phyloP scores from a whole-genome alignment of 179 eudicot species.

The Drosera spatulata region DNA sequence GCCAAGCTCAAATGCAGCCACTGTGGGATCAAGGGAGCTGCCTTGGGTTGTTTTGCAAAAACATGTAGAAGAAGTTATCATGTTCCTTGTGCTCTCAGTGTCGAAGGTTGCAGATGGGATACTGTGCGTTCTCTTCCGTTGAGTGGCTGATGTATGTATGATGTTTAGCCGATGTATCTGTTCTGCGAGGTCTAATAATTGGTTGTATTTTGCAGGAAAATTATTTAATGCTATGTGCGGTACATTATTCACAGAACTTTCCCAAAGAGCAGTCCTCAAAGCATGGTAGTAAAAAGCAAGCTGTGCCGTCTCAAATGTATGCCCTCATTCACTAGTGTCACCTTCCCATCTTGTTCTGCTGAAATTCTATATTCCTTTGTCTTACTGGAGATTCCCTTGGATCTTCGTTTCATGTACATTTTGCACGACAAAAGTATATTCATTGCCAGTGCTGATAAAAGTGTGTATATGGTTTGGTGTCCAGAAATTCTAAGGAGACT shows the following conservation, averaged over 20 bases:
- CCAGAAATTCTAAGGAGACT: conserved; percentile 19
- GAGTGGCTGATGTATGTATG: too few relatives aligned
- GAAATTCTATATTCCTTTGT: too few relatives aligned
- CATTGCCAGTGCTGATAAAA: too few relatives aligned
- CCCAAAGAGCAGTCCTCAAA: conserved; percentile 60
- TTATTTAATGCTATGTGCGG: conserved; percentile 64
- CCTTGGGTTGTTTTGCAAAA: conserved; percentile 76
- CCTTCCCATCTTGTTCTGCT: neutral
- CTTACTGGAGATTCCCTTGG: too few relatives aligned
- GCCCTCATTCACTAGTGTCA: neutral
- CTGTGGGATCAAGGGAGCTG: conserved; percentile 87
- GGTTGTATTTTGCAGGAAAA: conserved; percentile 33
- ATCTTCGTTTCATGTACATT: too few relatives aligned
- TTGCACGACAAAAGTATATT: too few relatives aligned
- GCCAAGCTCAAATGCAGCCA: conserved; percentile 70
- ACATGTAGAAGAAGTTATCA: conserved; percentile 77
- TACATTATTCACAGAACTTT: conserved; percentile 52
- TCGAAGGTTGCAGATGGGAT: conserved; percentile 79
- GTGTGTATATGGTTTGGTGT: neutral
- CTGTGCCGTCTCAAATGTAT: conserved; percentile 30
- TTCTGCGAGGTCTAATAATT: neutral
- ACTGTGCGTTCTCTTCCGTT: conserved; percentile 33
- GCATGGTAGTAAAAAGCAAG: conserved; percentile 17
- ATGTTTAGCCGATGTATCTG: too few relatives aligned
- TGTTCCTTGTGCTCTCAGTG: conserved; percentile 62